Evolutionary conservation across 2,329 filamentous ascomycete genomes (phyloP).

Genomic region (Diaporthe eres): DNA sequence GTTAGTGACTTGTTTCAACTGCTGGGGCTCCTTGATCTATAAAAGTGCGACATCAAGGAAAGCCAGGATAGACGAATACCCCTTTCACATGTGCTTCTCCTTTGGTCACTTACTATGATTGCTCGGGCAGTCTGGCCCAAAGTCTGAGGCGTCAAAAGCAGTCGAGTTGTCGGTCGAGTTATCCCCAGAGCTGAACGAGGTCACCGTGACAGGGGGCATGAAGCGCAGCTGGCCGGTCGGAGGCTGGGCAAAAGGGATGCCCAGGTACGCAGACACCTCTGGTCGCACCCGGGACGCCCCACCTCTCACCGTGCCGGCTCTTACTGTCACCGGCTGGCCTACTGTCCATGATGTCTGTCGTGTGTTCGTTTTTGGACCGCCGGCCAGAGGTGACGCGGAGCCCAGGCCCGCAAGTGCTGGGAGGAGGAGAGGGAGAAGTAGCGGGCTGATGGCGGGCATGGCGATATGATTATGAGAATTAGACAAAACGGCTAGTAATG

Average conservation of each 20-base stretch:
- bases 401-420: neutral
- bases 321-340: slow-evolving; percentile 1
- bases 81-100: too few relatives aligned
- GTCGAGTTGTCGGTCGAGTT: slow-evolving; percentile 12
- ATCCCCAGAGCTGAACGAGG: neutral
- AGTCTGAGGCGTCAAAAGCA: neutral
- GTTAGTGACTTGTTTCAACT: neutral
- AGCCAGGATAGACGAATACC: too few relatives aligned
- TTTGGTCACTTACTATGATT: slow-evolving; percentile 1
- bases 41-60: too few relatives aligned
- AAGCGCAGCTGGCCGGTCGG: slow-evolving; percentile 29
- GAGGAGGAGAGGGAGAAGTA: neutral
- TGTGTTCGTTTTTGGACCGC: neutral
- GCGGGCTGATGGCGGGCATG: neutral
- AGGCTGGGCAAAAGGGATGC: slow-evolving; percentile 34
- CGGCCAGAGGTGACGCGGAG: neutral
- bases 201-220: slow-evolving; percentile 26
- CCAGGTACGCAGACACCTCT: slow-evolving; percentile 13
- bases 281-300: slow-evolving; percentile 1
- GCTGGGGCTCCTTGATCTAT: too few relatives aligned
- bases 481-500: neutral
- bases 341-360: slow-evolving; percentile 6
- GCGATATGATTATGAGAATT: neutral
- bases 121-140: slow-evolving; percentile 20
- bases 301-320: slow-evolving; percentile 1